Evolutionary conservation across 2,329 filamentous ascomycete species (phyloP), one percentile per base, ranked within the genome.

Genomic region (Monosporascus sp.): DNA sequence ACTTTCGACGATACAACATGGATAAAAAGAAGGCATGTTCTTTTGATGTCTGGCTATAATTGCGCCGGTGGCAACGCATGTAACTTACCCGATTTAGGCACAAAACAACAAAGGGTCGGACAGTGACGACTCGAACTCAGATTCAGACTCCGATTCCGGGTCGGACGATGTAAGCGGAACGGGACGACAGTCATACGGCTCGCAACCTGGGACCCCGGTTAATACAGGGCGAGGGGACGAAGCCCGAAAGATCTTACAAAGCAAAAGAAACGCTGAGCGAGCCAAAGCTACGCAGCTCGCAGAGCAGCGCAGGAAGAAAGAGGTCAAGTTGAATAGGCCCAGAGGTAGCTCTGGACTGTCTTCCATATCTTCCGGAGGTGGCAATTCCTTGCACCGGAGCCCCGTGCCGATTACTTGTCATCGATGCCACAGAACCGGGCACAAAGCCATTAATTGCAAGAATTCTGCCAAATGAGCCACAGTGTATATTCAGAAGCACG

Each of bases 241-340:
- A 18, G 3, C 57, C 49, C 60, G 56, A 35, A 57, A 58, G 44
- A 48, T 70, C 6, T 72, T 73, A 45, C 73, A 72, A 58, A 73
- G 75, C 39, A 77, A 75, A 62, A 75, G 73, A 60, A 75, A 77
- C 48, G 71, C 71, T 25, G 77, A 79, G 54, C 73, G 73, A 49
- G 70, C 70, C 24, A 77, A 76, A 57, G 69, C 72, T 14, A 70
- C 72, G 57, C 74, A 82, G 58, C 68, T 85, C 18, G 79, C 81
- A 7, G 80, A 82, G 43, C 78, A 80, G 64, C 74, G 83, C 45
- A 79, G 81, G 61, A 83, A 83, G 67, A 87, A 85, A 66, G 82
- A 87, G 52, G 76, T 89, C 49, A 85, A 85, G 55, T 70, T 90
- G 52, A 86, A 86, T 63, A 76, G 76, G 24, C 65, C 60, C n/a